Base-by-base conservation (phyloP, 1,284 basidiomycete genomes). In the Austropuccinia psidii region DNA sequence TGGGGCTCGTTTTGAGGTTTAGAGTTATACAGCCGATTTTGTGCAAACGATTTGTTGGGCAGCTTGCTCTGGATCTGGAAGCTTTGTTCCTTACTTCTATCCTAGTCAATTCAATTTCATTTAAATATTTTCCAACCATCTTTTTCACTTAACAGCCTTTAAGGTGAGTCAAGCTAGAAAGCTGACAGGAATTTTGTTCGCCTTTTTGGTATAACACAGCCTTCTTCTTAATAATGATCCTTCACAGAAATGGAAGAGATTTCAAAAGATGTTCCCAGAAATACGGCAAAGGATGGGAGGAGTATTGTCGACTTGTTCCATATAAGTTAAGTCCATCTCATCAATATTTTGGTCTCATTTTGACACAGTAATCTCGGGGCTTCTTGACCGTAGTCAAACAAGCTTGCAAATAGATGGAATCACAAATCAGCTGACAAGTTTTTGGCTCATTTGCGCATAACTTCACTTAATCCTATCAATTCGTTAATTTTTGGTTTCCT, bases 231-330 rank as follows among this genome's bases (percentile, higher is more conserved):
- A 78, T 79, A 75, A 76, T 80, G 29, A 77, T 47, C 77, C 79
- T 41, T 76, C 77, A 80, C 74, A 76, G 78, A 73, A 79, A 77
- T 49, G 77, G 77, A 19, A 76, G 78, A 37, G 78, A 79, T 65
- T 74, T 77, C 64, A 78, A 74, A 76, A 88, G 88, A 75, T 98
- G 94, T 82, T 88, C 88, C 3, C 81, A 87, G 77, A 98, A 98
- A 84, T 98, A 97, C 79, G 92, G 92, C 52, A 91, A 95, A 78
- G 93, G 95, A 80, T 97, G 93, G 93, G 89, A 90, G 24, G 85
- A 86, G 75, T 95, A 94, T 82, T 93, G 91, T 82, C 82, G 85
- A 60, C 82, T 76, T 43, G 79, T 80, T 1, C 79, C 79, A 21
- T 80, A 79, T 57, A 75, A 75, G 77, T 79, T 72, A 39, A 77